Base-by-base conservation (phyloP, 1,284 basidiomycete genomes). In the Tilletia walkeri region DNA sequence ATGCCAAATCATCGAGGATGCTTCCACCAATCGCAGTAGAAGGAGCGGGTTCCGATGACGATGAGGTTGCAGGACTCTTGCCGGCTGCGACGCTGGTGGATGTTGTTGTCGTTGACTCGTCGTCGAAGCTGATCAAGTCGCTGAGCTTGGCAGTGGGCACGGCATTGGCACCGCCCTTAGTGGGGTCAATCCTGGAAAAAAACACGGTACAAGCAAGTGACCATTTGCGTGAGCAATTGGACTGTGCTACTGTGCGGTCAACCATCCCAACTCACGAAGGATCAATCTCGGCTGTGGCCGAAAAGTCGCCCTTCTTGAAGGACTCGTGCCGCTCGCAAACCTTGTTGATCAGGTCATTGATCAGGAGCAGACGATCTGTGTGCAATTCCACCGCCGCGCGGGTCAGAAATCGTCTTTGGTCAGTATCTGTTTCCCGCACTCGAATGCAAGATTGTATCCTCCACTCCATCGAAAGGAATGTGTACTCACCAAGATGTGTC, bases 291-390 rank as follows among this genome's bases (percentile, higher is more conserved):
- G 89, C 85, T 41, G 89, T 88, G 45, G 88, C 86, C 30, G 84
- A 85, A 74, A 87, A 95, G 85, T 98, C 94, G 54, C 95, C 95
- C 72, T 89, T 90, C 85, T 92, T 92, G 87, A 92, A 95, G 0
- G 93, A 90, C 76, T 95, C 92, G 82, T 95, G 97, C 36, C 95
- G 90, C 61, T 89, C 88, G 20, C 96, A 85, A 18, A 95, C 92
- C 48, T 89, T 92, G 85, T 99, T 98, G 85, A 99, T 95, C 79
- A 96, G 90, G 85, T 99, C 96, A 84, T 99, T 99, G 74, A 95
- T 94, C 83, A 98, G 89, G 38, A 99, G 87, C 84, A 97, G 90
- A 1, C 93, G 92, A 76, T 95, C 95, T 93, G 78, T 36, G 16
- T 3, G 9, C 10, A 53, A 18, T 7, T 20, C 24, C 24, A 30